Conservation (phyloP, 495 filamentous ascomycete genomes). For the Halenospora varia region DNA sequence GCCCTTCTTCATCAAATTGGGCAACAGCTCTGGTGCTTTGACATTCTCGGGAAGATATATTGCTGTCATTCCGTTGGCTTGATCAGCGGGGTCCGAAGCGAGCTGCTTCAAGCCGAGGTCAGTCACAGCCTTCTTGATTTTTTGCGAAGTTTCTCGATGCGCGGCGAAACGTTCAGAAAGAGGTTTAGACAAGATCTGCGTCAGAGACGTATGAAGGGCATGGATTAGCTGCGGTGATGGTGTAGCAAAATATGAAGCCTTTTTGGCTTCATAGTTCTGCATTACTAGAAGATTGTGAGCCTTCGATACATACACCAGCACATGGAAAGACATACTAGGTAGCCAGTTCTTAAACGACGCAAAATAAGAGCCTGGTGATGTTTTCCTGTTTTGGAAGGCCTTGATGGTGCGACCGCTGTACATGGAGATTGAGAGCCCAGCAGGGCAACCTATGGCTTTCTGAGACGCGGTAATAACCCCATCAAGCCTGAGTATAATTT, state of each 20-base stretch:
- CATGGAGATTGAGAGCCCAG: constrained; percentile 90
- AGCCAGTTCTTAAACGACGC: constrained; percentile 96
- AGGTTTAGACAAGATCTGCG: constrained; percentile 74
- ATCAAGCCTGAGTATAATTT: constrained; percentile 68
- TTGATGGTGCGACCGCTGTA: constrained; percentile 86
- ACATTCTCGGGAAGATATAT: constrained; percentile 89
- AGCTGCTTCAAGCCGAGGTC: constrained; percentile 84
- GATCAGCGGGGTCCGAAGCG: constrained; percentile 76
- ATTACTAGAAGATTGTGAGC: constrained; percentile 55
- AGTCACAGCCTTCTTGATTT: constrained; percentile 74
- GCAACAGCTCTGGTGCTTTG: constrained; percentile 73
- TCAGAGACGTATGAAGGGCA: constrained; percentile 90
- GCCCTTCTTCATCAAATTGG: constrained; percentile 81
- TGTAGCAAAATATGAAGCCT: constrained; percentile 96
- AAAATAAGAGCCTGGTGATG: constrained; percentile 81
- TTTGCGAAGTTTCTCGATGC: constrained; percentile 71
- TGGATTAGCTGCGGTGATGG: constrained; percentile 91
- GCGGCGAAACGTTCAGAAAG: constrained; percentile 74
- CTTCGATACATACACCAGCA: neutral
- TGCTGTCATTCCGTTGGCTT: constrained; percentile 96
- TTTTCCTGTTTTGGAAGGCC: constrained; percentile 71
- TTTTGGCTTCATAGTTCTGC: constrained; percentile 97
- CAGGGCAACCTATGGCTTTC: constrained; percentile 94
- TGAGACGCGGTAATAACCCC: constrained; percentile 91
- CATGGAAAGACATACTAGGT: constrained; percentile 54